Evolutionary conservation across 495 filamentous ascomycete species (phyloP), one percentile per base, ranked within the genome.

Genomic region (Penicillium pulvis): DNA sequence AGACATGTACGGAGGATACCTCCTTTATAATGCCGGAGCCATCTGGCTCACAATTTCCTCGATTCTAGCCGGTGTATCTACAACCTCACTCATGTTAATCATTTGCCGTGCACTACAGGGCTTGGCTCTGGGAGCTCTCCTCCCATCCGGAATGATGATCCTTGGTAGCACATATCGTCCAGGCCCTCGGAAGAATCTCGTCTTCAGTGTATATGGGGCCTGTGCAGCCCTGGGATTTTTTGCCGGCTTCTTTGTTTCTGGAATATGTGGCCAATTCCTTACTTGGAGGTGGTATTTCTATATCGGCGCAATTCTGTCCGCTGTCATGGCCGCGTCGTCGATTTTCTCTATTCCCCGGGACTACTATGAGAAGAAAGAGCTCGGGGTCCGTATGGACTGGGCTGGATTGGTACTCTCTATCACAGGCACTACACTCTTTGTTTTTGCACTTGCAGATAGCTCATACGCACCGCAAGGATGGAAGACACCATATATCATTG

Each of bases 271-370:
- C 4, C 77, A 91, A 57, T 87, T 81, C 48, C 68, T 85, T 0
- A 75, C 66, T 2, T 96, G 90, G 88, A 69, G 85, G 23, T 91
- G 87, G 84, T 96, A 90, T 67, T 94, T 95, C 67, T 96, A 81
- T 71, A 80, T 95, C 56, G 91, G 90, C 0, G 73, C 85, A 0
- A 75, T 83, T 8, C 65, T 87, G 2, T 71, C 78, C 5, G 74
- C 72, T 2, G 76, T 86, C 16, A 84, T 81, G 4, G 60, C 77
- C 0, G 53, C 83, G 0, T 77, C 75, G 1, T 83, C 90, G 0
- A 80, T 84, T 53, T 76, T 90, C 31, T 82, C 82, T 6, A 85
- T 95, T 30, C 92, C 89, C 0, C 81, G 77, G 0, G 87, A 95
- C 60, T 75, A 75, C 28, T 58, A 72, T 1, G 82, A 87, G 56